These are phyloP conservation scores for Stachybotrys echinatus DNA, from an alignment of 2,329 filamentous ascomycete species.

Conservation along the genomic window DNA sequence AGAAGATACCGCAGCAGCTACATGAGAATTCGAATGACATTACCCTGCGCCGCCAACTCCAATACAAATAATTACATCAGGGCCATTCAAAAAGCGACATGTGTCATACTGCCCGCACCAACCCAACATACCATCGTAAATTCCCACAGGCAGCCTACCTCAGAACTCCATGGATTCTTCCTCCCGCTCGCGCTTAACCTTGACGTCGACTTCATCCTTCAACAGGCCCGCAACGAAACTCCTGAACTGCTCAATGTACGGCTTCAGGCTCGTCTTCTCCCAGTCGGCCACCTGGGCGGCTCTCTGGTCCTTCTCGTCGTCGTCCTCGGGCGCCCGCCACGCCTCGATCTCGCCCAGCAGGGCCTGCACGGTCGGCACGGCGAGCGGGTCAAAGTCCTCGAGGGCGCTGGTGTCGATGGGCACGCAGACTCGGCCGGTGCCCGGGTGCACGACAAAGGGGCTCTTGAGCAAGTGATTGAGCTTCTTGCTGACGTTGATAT, in stretches of 20 bases:
- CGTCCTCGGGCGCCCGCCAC: slow-evolving; percentile 50
- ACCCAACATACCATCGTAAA: background rate
- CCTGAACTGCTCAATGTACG: slow-evolving; percentile 86
- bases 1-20: background rate
- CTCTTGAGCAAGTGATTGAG: slow-evolving; percentile 97
- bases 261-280: slow-evolving; percentile 94
- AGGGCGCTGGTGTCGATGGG: slow-evolving; percentile 74
- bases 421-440: slow-evolving; percentile 90
- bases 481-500: slow-evolving; percentile 96
- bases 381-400: slow-evolving; percentile 80
- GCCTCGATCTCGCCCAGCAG: slow-evolving; percentile 81
- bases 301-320: slow-evolving; percentile 33
- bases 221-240: slow-evolving; percentile 73
- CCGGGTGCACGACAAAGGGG: slow-evolving; percentile 93
- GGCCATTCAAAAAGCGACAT: background rate
- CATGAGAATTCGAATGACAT: background rate
- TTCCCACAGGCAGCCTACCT: background rate
- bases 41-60: background rate
- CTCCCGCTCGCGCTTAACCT: slow-evolving; percentile 51
- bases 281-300: slow-evolving; percentile 63
- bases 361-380: slow-evolving; percentile 82
- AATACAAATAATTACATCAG: background rate
- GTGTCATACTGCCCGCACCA: slow-evolving; percentile 1
- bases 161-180: slow-evolving; percentile 50
- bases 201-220: slow-evolving; percentile 62